Conservation (phyloP, 139 green algal genomes). For the Chlamydomonas sp. region DNA sequence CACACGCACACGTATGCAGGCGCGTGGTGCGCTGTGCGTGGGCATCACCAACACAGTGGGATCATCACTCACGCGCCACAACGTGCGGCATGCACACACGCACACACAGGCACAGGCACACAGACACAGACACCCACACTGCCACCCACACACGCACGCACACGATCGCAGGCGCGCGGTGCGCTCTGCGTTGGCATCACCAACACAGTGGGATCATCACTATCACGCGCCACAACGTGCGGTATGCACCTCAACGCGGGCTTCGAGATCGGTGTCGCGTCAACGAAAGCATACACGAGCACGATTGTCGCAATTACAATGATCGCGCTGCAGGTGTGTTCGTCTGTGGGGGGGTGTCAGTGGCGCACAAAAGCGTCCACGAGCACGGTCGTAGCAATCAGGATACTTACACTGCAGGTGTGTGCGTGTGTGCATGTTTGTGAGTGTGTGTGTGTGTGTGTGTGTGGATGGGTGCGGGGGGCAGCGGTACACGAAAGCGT, state of each 20-base stretch:
- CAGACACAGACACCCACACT: too few relatives aligned
- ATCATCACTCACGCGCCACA: conserved; percentile 80
- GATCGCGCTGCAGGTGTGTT: conserved; percentile 79
- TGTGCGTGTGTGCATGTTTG: too few relatives aligned
- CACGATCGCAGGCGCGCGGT: conserved; percentile 30
- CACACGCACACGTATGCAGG: background rate
- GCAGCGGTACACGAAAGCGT: too few relatives aligned
- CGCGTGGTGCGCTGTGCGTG: conserved; percentile 80
- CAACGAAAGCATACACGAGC: conserved; percentile 87
- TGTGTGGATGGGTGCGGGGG: too few relatives aligned
- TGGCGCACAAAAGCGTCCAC: too few relatives aligned
- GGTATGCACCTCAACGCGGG: conserved; percentile 94
- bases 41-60: conserved; percentile 97
- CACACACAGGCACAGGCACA: too few relatives aligned
- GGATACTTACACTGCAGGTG: too few relatives aligned
- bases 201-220: conserved; percentile 92
- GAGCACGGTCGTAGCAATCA: too few relatives aligned
- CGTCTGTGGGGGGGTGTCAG: too few relatives aligned
- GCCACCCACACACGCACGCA: background rate
- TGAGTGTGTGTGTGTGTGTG: too few relatives aligned
- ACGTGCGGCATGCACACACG: conserved; percentile 89
- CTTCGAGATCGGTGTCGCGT: conserved; percentile 95
- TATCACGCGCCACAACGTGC: conserved; percentile 86
- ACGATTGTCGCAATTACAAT: conserved; percentile 89
- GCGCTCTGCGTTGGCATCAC: conserved; percentile 94